Percentiles rank a stretch among this genome's conserved stretches.
These are phyloP conservation scores for Phaeosphaeriaceae sp. DNA, from an alignment of 2,329 filamentous ascomycete species.

Conservation along the genomic window DNA sequence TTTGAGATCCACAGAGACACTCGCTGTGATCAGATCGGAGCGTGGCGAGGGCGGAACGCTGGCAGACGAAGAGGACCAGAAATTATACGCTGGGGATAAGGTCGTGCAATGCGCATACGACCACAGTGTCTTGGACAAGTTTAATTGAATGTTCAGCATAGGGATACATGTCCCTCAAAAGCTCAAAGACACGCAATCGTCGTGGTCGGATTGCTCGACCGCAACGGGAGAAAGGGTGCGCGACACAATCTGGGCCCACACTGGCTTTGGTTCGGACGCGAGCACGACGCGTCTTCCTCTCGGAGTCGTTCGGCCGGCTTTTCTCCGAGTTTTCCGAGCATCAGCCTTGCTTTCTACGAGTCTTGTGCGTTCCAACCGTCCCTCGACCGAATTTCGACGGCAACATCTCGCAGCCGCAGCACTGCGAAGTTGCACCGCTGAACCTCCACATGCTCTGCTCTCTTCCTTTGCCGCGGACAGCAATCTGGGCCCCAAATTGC, in stretches of 20 bases:
- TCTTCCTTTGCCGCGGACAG: constrained; percentile 14
- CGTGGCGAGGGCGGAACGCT: neutral
- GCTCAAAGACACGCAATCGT: constrained; percentile 12
- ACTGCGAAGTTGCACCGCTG: constrained; percentile 35
- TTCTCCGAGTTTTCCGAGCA: constrained; percentile 24
- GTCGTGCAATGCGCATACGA: neutral
- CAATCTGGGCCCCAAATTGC: constrained; percentile 17
- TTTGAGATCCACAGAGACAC: neutral
- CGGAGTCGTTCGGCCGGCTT: constrained; percentile 15
- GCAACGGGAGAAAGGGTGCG: constrained; percentile 28
- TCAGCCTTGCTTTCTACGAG: constrained; percentile 17
- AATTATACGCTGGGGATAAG: neutral
- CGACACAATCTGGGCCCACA: neutral
- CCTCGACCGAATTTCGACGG: constrained; percentile 28
- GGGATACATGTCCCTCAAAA: constrained; percentile 11
- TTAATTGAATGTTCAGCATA: neutral
- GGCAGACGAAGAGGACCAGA: neutral
- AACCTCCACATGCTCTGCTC: constrained; percentile 16
- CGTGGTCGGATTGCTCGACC: constrained; percentile 17
- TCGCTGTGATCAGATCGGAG: neutral
- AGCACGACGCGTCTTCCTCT: constrained; percentile 15
- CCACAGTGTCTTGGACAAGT: neutral
- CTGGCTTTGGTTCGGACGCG: constrained; percentile 11
- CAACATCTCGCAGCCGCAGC: constrained; percentile 40
- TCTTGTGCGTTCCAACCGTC: constrained; percentile 21